Conservation (phyloP, 1,284 basidiomycete genomes). For the Heliocybe sulcata region DNA sequence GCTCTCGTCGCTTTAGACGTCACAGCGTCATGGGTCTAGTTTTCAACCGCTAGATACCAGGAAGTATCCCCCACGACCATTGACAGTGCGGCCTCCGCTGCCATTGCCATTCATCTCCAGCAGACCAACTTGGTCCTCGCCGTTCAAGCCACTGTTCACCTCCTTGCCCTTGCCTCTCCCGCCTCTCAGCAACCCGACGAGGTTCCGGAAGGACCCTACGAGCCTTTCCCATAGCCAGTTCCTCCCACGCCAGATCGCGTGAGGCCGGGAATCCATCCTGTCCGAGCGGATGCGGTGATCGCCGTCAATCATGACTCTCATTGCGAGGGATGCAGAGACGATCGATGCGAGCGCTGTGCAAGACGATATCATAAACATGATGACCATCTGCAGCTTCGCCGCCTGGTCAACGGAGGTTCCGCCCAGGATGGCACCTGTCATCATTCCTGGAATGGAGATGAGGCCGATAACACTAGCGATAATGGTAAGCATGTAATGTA, state of each 20-base stretch:
- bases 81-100: not conserved
- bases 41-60: not conserved
- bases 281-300: slow-evolving; percentile 66
- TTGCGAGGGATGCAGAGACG: slow-evolving; percentile 49
- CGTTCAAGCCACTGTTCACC: not conserved
- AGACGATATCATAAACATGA: slow-evolving; percentile 87
- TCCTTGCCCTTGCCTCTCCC: not conserved
- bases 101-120: not conserved
- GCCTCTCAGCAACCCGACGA: not conserved
- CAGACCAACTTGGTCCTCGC: not conserved
- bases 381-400: slow-evolving; percentile 80
- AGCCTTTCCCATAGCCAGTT: not conserved
- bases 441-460: slow-evolving; percentile 75
- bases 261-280: slow-evolving; percentile 47
- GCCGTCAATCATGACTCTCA: slow-evolving; percentile 57
- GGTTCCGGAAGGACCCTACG: not conserved
- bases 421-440: slow-evolving; percentile 85
- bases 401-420: slow-evolving; percentile 81
- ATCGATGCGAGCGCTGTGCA: slow-evolving; percentile 66
- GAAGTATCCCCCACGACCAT: not conserved
- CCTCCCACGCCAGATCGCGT: slow-evolving; percentile 39
- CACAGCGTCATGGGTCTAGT: too few relatives aligned
- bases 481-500: not conserved
- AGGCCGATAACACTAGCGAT: slow-evolving; percentile 65
- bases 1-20: too few relatives aligned